phyloP scores from a whole-genome alignment of 192 early-diverging fungal species.

The Podila verticillata region DNA sequence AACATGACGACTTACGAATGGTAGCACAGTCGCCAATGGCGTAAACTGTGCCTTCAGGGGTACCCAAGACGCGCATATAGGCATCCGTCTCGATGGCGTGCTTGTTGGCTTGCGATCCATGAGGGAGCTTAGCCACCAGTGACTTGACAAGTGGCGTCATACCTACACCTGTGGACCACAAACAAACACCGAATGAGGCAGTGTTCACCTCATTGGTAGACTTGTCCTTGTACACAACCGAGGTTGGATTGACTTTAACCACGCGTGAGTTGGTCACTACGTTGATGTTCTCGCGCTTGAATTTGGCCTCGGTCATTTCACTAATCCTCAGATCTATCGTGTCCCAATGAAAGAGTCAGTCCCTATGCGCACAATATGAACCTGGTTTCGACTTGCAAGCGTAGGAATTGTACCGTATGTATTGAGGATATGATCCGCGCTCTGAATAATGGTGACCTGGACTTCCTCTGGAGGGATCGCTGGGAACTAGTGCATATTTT shows the following conservation, averaged over 20 bases:
- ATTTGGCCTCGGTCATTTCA: slow-evolving; percentile 70
- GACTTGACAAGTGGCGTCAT: slow-evolving; percentile 66
- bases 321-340: slow-evolving; percentile 68
- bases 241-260: slow-evolving; percentile 59
- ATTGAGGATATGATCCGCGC: slow-evolving; percentile 77
- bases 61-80: slow-evolving; percentile 65
- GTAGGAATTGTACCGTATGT: slow-evolving; percentile 61
- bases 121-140: slow-evolving; percentile 56
- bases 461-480: slow-evolving; percentile 65
- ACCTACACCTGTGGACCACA: slow-evolving; percentile 70
- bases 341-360: background rate
- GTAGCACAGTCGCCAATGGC: slow-evolving; percentile 82
- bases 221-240: slow-evolving; percentile 66
- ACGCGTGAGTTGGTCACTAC: slow-evolving; percentile 78
- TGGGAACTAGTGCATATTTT: slow-evolving; percentile 61
- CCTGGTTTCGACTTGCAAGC: background rate
- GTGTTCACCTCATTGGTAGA: slow-evolving; percentile 38
- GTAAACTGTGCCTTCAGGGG: slow-evolving; percentile 63
- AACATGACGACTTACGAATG: slow-evolving; percentile 46
- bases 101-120: slow-evolving; percentile 60
- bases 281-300: slow-evolving; percentile 69
- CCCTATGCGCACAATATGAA: background rate
- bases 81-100: slow-evolving; percentile 70
- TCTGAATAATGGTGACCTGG: slow-evolving; percentile 70
- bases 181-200: slow-evolving; percentile 58